Evolutionary conservation across 768 basidiomycete species (phyloP).

Genomic region (Tylopilus sp.): DNA sequence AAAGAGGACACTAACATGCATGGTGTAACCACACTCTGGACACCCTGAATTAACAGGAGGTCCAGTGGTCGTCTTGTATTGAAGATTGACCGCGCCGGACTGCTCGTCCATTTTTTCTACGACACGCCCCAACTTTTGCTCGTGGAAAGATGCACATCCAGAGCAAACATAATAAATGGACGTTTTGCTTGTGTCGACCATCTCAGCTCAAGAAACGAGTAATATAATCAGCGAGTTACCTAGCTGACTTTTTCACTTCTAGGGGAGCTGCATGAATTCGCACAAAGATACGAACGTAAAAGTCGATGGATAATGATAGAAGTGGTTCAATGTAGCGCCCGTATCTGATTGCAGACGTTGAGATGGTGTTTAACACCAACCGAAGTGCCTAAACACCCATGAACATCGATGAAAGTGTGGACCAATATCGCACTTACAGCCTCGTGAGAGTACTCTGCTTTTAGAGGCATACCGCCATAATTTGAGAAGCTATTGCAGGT

Average conservation of each 20-base stretch:
- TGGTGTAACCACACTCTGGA: conserved; percentile 71
- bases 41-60: conserved; percentile 69
- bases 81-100: conserved; percentile 54
- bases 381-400: conserved; percentile 68
- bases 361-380: conserved; percentile 81
- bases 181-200: conserved; percentile 60
- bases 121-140: conserved; percentile 81
- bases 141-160: conserved; percentile 76
- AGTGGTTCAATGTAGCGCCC: conserved; percentile 90
- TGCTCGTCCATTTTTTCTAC: conserved; percentile 56
- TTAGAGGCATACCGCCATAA: conserved; percentile 87
- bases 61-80: conserved; percentile 71
- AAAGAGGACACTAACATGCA: conserved; percentile 60
- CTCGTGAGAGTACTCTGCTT: conserved; percentile 96
- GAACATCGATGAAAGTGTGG: neutral
- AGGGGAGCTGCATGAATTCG: conserved; percentile 68
- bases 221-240: conserved; percentile 41
- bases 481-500: conserved; percentile 70
- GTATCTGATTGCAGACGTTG: conserved; percentile 86
- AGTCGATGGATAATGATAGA: conserved; percentile 91
- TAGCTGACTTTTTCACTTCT: conserved; percentile 79
- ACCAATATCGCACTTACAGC: conserved; percentile 47
- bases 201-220: conserved; percentile 1
- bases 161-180: conserved; percentile 82
- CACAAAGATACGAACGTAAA: conserved; percentile 92